Conservation (phyloP, 305 asterid genomes). For the Withania somnifera region DNA sequence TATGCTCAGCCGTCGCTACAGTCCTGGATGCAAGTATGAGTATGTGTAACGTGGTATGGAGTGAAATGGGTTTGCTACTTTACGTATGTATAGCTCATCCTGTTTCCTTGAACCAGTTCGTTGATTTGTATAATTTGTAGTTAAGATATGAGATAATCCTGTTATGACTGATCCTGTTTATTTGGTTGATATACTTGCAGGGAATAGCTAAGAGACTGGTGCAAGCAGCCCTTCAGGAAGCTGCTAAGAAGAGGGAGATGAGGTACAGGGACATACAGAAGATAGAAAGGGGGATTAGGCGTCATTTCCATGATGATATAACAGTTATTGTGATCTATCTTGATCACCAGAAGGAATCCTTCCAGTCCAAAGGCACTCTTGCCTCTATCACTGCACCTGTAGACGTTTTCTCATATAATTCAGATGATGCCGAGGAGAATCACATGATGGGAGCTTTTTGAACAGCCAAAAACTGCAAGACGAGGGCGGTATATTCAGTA, state of each 20-base stretch:
- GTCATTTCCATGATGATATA: conserved; percentile 92
- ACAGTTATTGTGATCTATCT: conserved; percentile 78
- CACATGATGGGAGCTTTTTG: conserved; percentile 26
- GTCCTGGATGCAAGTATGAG: background rate
- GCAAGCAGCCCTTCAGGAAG: conserved; percentile 67
- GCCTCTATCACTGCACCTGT: conserved; percentile 55
- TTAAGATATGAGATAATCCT: background rate
- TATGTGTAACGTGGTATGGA: background rate
- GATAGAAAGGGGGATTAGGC: conserved; percentile 75
- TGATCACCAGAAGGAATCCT: conserved; percentile 31
- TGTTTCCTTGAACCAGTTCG: background rate
- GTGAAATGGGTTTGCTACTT: background rate
- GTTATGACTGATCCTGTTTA: background rate
- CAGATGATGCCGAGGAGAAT: conserved; percentile 34
- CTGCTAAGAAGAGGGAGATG: conserved; percentile 87
- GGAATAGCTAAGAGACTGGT: conserved; percentile 90
- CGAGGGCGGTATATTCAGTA: background rate
- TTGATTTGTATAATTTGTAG: background rate
- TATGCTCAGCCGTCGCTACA: background rate
- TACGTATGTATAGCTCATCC: background rate
- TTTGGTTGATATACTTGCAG: conserved; percentile 31
- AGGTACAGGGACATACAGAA: conserved; percentile 63
- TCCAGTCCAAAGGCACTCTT: conserved; percentile 16
- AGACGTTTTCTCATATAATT: conserved; percentile 57
- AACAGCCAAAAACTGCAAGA: background rate